Conservation (phyloP, 2,329 filamentous ascomycete species). For the Colletotrichum lentis region DNA sequence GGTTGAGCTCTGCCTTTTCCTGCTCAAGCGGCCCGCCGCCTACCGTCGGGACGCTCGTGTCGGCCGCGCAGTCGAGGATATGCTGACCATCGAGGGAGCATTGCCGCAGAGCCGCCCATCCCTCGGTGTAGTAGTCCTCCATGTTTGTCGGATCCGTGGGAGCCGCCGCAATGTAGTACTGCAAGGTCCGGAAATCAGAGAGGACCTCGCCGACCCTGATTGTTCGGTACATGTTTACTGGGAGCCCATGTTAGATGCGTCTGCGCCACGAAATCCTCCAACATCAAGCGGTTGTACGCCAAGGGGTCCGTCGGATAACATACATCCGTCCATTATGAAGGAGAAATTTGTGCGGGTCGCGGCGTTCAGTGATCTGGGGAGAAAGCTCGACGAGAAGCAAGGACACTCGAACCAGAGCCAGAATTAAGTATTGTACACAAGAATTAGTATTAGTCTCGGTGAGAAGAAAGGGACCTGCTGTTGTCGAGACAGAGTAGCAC, state of each 20-base stretch:
- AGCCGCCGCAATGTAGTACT: slow-evolving; percentile 68
- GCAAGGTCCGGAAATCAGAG: slow-evolving; percentile 67
- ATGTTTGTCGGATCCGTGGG: slow-evolving; percentile 62
- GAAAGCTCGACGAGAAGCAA: neutral
- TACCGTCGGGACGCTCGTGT: slow-evolving; percentile 64
- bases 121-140: slow-evolving; percentile 70
- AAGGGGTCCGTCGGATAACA: neutral
- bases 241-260: slow-evolving; percentile 6
- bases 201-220: slow-evolving; percentile 69
- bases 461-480: slow-evolving; percentile 1
- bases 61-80: slow-evolving; percentile 70
- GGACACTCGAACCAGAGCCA: neutral
- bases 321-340: slow-evolving; percentile 37
- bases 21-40: slow-evolving; percentile 66
- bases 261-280: neutral
- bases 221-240: slow-evolving; percentile 69
- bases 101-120: slow-evolving; percentile 69
- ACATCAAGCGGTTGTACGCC: neutral
- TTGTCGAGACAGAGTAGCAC: slow-evolving; percentile 5
- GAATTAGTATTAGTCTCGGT: neutral
- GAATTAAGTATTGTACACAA: slow-evolving; percentile 2
- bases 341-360: neutral
- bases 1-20: slow-evolving; percentile 67
- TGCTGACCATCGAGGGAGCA: slow-evolving; percentile 69
- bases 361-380: neutral